Conservation (phyloP, 768 basidiomycete genomes). For the Pleurotus djamor region DNA sequence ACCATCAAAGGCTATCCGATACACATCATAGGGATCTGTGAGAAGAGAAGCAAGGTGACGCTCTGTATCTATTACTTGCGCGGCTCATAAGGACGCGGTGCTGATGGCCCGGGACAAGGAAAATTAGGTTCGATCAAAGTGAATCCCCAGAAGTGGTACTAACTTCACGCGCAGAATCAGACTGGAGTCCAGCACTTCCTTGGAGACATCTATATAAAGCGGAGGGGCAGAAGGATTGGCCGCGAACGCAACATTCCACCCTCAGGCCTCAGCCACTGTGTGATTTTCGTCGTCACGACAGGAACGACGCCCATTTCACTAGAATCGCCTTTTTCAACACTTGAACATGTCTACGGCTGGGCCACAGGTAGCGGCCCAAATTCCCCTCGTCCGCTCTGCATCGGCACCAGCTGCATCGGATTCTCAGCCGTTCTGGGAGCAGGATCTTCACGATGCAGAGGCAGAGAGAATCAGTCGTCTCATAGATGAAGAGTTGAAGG, state of each 20-base stretch:
- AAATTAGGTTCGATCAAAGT: not conserved
- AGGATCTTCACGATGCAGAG: conserved; percentile 23
- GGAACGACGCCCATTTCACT: too few species aligned
- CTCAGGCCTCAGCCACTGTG: too few species aligned
- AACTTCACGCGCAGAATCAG: not conserved
- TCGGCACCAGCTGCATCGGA: not conserved
- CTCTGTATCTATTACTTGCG: not conserved
- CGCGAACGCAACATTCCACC: too few species aligned
- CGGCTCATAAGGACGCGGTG: too few species aligned
- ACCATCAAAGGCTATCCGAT: too few species aligned
- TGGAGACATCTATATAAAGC: too few species aligned
- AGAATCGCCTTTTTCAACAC: not conserved
- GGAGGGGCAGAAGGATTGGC: too few species aligned
- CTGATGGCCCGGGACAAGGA: not conserved
- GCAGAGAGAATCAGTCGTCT: conserved; percentile 44
- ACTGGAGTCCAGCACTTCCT: not conserved
- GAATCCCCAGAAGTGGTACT: not conserved
- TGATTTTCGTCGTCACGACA: too few species aligned
- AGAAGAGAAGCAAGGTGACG: too few species aligned
- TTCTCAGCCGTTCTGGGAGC: conserved; percentile 1
- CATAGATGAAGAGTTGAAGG: conserved; percentile 60
- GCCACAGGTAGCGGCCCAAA: not conserved
- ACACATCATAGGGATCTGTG: too few species aligned
- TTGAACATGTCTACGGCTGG: not conserved
- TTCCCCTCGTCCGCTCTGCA: conserved; percentile 1